A percentile compares a stretch with the other conserved stretches of the same genome.
Conservation (phyloP, 2,329 filamentous ascomycete species). For the Apiospora saccharicola region DNA sequence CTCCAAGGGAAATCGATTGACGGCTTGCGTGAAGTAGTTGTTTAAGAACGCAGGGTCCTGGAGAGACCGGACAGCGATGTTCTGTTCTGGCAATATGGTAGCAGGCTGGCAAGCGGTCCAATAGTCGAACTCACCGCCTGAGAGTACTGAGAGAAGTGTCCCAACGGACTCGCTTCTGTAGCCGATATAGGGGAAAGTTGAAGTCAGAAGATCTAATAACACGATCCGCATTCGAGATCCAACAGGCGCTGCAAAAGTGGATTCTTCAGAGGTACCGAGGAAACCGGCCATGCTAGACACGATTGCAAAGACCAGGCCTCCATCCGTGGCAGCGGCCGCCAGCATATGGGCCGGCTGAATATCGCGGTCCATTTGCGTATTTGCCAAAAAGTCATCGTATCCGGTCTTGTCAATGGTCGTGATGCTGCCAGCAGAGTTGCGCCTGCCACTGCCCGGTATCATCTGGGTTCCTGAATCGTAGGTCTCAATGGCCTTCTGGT, state of each 20-base stretch:
- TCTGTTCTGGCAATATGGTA: constrained; percentile 47
- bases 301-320: constrained; percentile 61
- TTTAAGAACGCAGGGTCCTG: constrained; percentile 64
- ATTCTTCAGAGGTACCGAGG: constrained; percentile 53
- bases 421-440: constrained; percentile 68
- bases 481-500: constrained; percentile 64
- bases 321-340: constrained; percentile 54
- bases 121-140: constrained; percentile 56
- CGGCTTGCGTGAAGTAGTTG: constrained; percentile 70
- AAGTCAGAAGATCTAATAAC: constrained; percentile 75
- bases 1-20: constrained; percentile 85
- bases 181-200: constrained; percentile 70
- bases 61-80: constrained; percentile 53
- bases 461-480: constrained; percentile 57
- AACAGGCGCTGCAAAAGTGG: constrained; percentile 61
- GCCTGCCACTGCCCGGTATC: constrained; percentile 51
- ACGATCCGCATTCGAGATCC: constrained; percentile 68
- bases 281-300: constrained; percentile 58
- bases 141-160: constrained; percentile 70
- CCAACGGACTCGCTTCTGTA: constrained; percentile 77
- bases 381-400: constrained; percentile 65
- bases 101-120: constrained; percentile 57
- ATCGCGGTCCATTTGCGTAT: constrained; percentile 58
- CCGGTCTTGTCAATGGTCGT: constrained; percentile 67
- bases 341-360: constrained; percentile 59